A percentile compares a stretch with the other conserved stretches of the same genome.
Conservation (phyloP, 305 asterid species). For the Fraxinus floribunda region DNA sequence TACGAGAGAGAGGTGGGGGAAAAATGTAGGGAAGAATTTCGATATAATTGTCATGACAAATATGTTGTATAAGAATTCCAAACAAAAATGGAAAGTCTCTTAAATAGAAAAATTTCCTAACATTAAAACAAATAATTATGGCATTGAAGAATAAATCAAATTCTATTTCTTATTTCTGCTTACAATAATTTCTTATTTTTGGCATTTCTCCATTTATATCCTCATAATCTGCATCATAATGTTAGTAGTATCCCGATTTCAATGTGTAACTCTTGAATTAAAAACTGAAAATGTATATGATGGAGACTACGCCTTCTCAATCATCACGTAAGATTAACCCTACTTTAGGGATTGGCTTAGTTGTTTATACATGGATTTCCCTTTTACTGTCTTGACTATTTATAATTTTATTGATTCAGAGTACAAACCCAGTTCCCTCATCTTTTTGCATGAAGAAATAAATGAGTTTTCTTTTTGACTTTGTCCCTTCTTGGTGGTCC, state of each 20-base stretch:
- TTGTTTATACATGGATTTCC: neutral
- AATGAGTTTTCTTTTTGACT: neutral
- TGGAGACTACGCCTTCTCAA: neutral
- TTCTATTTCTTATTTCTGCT: neutral
- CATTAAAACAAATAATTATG: neutral
- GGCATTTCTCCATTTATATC: neutral
- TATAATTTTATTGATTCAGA: neutral
- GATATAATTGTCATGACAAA: neutral
- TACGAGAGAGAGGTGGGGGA: neutral
- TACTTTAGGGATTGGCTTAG: neutral
- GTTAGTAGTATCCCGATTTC: neutral
- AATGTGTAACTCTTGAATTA: neutral
- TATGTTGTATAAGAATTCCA: neutral
- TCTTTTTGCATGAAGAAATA: neutral
- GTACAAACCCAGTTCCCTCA: neutral
- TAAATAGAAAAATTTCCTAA: neutral
- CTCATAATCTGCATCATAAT: neutral
- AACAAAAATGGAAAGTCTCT: neutral
- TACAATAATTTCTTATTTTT: neutral
- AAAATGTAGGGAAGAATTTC: neutral
- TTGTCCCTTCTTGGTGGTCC: neutral
- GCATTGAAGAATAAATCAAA: neutral
- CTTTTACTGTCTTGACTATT: neutral
- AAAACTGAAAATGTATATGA: neutral
- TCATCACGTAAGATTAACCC: neutral